Evolutionary conservation across 1,284 basidiomycete species (phyloP).

Genomic region (Lentinus polychrous): DNA sequence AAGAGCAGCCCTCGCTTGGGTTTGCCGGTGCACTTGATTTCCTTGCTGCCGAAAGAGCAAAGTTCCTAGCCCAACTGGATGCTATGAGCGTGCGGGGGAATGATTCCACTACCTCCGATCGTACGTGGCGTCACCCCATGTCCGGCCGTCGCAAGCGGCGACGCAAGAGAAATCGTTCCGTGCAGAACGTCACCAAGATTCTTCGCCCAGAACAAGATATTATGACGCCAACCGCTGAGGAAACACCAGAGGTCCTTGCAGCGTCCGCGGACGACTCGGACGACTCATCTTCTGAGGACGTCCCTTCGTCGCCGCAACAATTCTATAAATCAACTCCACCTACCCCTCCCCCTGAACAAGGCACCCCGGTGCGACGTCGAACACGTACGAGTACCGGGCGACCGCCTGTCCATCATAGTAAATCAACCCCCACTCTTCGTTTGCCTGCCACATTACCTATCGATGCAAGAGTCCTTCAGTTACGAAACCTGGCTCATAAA

Average conservation of each 20-base stretch:
- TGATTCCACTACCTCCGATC: slow-evolving; percentile 35
- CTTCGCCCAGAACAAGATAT: slow-evolving; percentile 15
- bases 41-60: slow-evolving; percentile 57
- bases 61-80: slow-evolving; percentile 41
- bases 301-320: slow-evolving; percentile 28
- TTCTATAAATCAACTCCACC: slow-evolving; percentile 33
- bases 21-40: slow-evolving; percentile 60
- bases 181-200: slow-evolving; percentile 15
- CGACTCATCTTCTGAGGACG: slow-evolving; percentile 29
- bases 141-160: slow-evolving; percentile 44
- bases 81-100: slow-evolving; percentile 22
- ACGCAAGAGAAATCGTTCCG: slow-evolving; percentile 36
- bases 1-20: slow-evolving; percentile 49
- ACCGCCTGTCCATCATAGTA: slow-evolving; percentile 31
- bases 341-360: slow-evolving; percentile 21
- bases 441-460: slow-evolving; percentile 33
- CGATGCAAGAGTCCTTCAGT: slow-evolving; percentile 43
- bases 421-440: slow-evolving; percentile 35
- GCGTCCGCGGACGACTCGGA: slow-evolving; percentile 17
- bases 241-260: slow-evolving; percentile 19
- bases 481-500: slow-evolving; percentile 49
- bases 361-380: not conserved
- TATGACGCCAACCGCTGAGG: slow-evolving; percentile 16
- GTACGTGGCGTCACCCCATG: slow-evolving; percentile 25
- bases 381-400: slow-evolving; percentile 12